Base-by-base conservation (phyloP, 129 eudicot species). In the Logfia minima region DNA sequence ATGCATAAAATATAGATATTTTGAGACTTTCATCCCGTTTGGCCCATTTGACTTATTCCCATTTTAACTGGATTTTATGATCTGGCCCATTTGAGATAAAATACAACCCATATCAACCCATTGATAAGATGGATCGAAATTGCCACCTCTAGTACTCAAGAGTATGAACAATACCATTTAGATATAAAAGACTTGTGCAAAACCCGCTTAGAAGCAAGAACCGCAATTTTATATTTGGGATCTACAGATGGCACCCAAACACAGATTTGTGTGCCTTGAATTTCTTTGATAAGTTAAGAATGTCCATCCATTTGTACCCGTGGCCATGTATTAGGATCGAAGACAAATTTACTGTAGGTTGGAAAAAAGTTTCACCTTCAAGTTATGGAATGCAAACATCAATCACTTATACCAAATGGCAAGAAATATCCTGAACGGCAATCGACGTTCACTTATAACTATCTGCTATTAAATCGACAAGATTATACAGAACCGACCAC, bases 181-280 rank as follows among this genome's bases (percentile, higher is more conserved):
- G 31, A 70, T 29, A 70, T 29, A 1, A 34, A 8, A 29, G 17
- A 41, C 53, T 53, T 22, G 52, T 61, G 48, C 21, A 17, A 65
- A 60, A 93, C 98, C 97, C 87, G 93, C 88, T 94, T 94, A 70
- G 98, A 94, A 80, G 92, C 96, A 75, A 94, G 86, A 72, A 94
- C 80, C 1, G 90, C 96, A 82, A 94, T 89, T 76, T 91, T 94
- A 68, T 87, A 85, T 80, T 83, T 91, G 17, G 96, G 97, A 68
- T 94, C 98, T 22, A 86, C 29, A 76, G 52, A 71, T 60, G 98
- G 97, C 80, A 91, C 97, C 66, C 96, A 85, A 73, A 87, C 98
- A 84, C 84, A 68, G 98, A 94, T 79, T 71, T 94, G 24, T 70
- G 45, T 31, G 98, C 97, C 64, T 87, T 89, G 87, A 87, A 94